Evolutionary conservation across 2,329 filamentous ascomycete species (phyloP).

Genomic region (Fusarium sp.): DNA sequence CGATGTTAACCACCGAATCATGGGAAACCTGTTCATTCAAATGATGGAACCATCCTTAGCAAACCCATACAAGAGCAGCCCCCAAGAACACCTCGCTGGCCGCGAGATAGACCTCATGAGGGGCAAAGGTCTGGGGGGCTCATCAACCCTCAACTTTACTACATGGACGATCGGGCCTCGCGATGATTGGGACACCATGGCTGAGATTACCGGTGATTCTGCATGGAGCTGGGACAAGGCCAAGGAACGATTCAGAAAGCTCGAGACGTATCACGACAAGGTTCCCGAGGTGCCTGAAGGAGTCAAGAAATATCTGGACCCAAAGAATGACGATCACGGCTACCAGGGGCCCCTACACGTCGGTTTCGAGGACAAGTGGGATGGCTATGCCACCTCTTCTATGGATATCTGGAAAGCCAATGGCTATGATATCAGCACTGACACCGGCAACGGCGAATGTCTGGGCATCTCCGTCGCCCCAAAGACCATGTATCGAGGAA

Average conservation of each 20-base stretch:
- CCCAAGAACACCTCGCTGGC: conserved; percentile 18
- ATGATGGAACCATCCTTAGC: conserved; percentile 22
- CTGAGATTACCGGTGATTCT: conserved; percentile 17
- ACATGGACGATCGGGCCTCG: conserved; percentile 28
- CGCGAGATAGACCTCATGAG: conserved; percentile 28
- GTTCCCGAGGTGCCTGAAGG: conserved; percentile 18
- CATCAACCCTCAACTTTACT: conserved; percentile 30
- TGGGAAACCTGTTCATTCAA: conserved; percentile 28
- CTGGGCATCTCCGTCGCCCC: conserved; percentile 23
- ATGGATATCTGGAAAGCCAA: conserved; percentile 26
- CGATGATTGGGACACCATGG: conserved; percentile 31
- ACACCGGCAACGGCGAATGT: conserved; percentile 24
- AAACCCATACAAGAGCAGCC: conserved; percentile 25
- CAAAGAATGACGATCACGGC: conserved; percentile 18
- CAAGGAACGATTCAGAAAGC: conserved; percentile 15
- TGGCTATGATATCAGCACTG: conserved; percentile 25
- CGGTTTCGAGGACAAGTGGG: conserved; percentile 28
- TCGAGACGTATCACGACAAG: conserved; percentile 31
- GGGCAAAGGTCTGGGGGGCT: conserved; percentile 27
- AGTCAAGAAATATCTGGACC: conserved; percentile 25
- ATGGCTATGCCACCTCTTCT: conserved; percentile 18
- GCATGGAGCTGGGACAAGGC: conserved; percentile 25
- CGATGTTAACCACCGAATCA: conserved; percentile 21
- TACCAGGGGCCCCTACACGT: conserved; percentile 24
- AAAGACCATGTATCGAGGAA: conserved; percentile 23